phyloP scores from a whole-genome alignment of 129 eudicot species.

The sunflower (Helianthus annuus) region HanXRQr2.0-SUNRISE NC_035435.2:41282832-41283331 shows the following conservation, averaged over 20 bases:
- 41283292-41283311: no score
- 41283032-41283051: conserved; percentile 22
- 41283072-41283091: no score
- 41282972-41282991: background rate
- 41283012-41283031: background rate
- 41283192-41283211: no score
- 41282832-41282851: conserved; percentile 33
- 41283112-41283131: background rate
- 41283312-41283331: no score
- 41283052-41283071: background rate
- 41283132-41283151: no score
- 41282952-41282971: conserved; percentile 2
- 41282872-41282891: conserved; percentile 21
- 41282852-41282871: conserved; percentile 55
- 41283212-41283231: no score
- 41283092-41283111: no score
- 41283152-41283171: no score
- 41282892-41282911: conserved; percentile 32
- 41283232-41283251: no score
- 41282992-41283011: background rate
- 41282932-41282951: conserved; percentile 30
- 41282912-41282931: conserved; percentile 34
- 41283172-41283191: no score
- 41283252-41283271: no score
- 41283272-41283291: no score